These are phyloP conservation scores for Auricularia sp. DNA, from an alignment of 768 basidiomycete species.

Conservation along the genomic window DNA sequence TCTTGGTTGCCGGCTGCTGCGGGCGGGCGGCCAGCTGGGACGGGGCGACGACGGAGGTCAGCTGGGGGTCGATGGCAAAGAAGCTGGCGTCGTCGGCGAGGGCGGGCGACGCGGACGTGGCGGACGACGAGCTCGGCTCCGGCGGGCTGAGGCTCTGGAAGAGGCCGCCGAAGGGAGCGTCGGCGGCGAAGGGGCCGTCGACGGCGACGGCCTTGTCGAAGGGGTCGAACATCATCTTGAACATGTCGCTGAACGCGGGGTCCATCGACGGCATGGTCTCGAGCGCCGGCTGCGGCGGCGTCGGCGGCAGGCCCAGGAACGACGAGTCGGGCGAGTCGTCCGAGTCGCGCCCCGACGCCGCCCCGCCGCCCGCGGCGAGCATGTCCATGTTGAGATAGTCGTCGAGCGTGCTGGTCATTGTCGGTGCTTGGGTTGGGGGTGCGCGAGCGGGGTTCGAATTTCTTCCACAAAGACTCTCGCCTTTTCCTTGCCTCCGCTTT, in stretches of 20 bases:
- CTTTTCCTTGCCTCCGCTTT: too few species aligned
- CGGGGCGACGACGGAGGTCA: conserved; percentile 28
- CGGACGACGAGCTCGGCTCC: conserved; percentile 12
- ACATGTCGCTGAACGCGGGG: conserved; percentile 24
- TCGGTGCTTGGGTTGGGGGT: not conserved
- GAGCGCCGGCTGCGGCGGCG: conserved; percentile 33
- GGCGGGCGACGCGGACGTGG: conserved; percentile 19
- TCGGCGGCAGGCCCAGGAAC: conserved; percentile 25
- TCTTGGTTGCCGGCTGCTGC: not conserved
- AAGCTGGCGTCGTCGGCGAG: conserved; percentile 7
- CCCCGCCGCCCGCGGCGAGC: conserved; percentile 20
- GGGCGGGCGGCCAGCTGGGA: not conserved
- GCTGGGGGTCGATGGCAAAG: conserved; percentile 62
- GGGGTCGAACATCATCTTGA: conserved; percentile 28
- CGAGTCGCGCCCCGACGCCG: conserved; percentile 22
- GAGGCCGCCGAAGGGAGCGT: conserved; percentile 32
- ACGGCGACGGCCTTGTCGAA: conserved; percentile 18
- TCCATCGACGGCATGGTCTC: conserved; percentile 10
- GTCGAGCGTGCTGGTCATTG: conserved; percentile 3
- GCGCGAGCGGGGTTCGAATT: not conserved
- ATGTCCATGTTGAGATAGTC: conserved; percentile 12
- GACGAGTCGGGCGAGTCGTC: conserved; percentile 27
- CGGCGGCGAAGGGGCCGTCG: conserved; percentile 11
- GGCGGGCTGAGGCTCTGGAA: conserved; percentile 21
- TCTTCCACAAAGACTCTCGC: not conserved